Evolutionary conservation across 345 rosid species (phyloP).

Genomic region (Camelina hispida): DNA sequence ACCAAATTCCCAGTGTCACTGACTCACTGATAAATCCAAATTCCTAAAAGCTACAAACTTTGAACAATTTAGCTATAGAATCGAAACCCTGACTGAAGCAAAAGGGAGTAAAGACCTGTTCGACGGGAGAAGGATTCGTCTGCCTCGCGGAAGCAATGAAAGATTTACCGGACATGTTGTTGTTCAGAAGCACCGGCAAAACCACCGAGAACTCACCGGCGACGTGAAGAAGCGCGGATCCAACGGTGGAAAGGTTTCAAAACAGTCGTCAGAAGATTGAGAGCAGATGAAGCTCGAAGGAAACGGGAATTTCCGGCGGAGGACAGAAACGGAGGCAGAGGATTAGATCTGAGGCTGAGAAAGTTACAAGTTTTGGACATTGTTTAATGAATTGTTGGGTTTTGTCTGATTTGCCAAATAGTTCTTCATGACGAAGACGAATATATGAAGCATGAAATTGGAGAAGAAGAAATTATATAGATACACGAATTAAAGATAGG

Average conservation of each 20-base stretch:
- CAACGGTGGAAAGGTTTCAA: constrained; percentile 34
- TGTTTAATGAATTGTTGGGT: constrained; percentile 4
- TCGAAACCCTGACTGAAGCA: neutral
- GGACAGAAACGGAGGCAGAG: constrained; percentile 22
- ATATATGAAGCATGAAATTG: too few relatives aligned
- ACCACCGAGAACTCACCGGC: constrained; percentile 65
- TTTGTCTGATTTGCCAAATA: constrained; percentile 23
- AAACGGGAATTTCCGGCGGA: constrained; percentile 12
- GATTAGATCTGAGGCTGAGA: constrained; percentile 45
- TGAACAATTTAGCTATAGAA: constrained; percentile 5
- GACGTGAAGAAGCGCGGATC: constrained; percentile 51
- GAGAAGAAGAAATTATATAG: too few relatives aligned
- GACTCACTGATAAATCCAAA: constrained; percentile 20
- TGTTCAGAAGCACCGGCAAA: too few relatives aligned
- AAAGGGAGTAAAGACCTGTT: constrained; percentile 57
- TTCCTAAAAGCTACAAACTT: constrained; percentile 5
- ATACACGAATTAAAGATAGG: too few relatives aligned
- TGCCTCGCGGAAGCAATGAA: constrained; percentile 84
- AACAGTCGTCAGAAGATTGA: constrained; percentile 30
- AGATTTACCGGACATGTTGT: too few relatives aligned
- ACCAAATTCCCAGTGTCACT: neutral
- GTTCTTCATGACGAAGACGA: constrained; percentile 11
- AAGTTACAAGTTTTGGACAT: constrained; percentile 49
- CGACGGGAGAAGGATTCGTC: constrained; percentile 58
- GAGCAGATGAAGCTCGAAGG: constrained; percentile 39